Percentiles rank a stretch among this genome's conserved stretches.
phyloP scores from a whole-genome alignment of 2,329 filamentous ascomycete species.

The Ascochyta fabae region DNA sequence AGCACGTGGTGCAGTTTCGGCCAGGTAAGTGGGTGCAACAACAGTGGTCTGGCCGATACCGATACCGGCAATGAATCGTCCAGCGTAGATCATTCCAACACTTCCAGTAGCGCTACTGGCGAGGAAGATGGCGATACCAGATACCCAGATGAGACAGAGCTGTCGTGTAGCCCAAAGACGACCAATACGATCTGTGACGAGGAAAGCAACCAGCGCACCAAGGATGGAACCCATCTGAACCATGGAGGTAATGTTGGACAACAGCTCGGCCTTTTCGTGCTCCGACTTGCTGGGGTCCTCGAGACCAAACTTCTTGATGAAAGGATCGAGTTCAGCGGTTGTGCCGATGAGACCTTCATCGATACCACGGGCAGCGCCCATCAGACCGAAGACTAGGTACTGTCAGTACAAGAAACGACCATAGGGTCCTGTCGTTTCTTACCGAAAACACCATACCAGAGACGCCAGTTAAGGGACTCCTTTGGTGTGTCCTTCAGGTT shows the following conservation, averaged over 20 bases:
- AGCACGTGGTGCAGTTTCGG: constrained; percentile 72
- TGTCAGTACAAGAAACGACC: constrained; percentile 10
- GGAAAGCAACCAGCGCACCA: constrained; percentile 69
- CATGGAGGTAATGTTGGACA: constrained; percentile 77
- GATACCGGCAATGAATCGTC: constrained; percentile 69
- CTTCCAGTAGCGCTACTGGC: constrained; percentile 44
- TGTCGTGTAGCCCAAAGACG: constrained; percentile 53
- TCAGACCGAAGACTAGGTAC: constrained; percentile 65
- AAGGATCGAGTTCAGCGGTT: constrained; percentile 56
- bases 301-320: constrained; percentile 48
- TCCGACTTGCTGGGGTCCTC: constrained; percentile 36
- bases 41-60: constrained; percentile 72
- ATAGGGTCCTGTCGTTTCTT: constrained; percentile 2
- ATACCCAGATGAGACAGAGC: constrained; percentile 51
- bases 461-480: constrained; percentile 76
- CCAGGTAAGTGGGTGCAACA: constrained; percentile 74
- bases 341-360: constrained; percentile 81
- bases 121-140: constrained; percentile 52
- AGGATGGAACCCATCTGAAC: constrained; percentile 79
- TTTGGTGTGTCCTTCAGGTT: constrained; percentile 69
- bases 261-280: constrained; percentile 43
- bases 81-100: constrained; percentile 64
- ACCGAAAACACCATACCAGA: constrained; percentile 75
- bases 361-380: constrained; percentile 78
- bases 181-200: constrained; percentile 55